Base-by-base conservation (phyloP, 1,284 basidiomycete species). In the Ustilago sp. region DNA sequence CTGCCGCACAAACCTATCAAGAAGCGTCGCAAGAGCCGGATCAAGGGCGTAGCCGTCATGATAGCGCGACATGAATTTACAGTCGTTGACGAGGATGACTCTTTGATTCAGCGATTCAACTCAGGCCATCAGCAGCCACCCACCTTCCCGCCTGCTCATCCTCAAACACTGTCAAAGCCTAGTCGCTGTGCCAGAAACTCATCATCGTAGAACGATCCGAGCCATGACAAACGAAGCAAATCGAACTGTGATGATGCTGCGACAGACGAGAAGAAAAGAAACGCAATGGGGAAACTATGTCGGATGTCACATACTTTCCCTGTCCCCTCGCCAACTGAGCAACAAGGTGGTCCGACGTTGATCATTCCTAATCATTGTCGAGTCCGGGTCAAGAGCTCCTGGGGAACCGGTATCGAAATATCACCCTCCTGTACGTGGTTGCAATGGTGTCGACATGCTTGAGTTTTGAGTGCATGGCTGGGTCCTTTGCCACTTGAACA, bases 1-100 rank as follows among this genome's bases (percentile, higher is more conserved):
- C 41, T 67, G 39, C 60, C 28, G 32, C 60, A 72, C 60, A 64
- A 55, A 15, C 58, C 65, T 15, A 32, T 61, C 50, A 66, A 67
- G 48, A 69, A 67, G 54, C 59, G 63, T 28, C 62, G 72, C 54
- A 74, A 63, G 57, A 74, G 63, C 57, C 59, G 72, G 41, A 55
- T 68, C 12, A 74, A 67, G 34, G 67, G 72, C 53, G 67, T 74
- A 4, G 67, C 72, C 12, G 60, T 74, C 31, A 65, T 69, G 63
- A 59, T 69, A 9, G 72, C 62, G 5, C 36, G 72, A 31, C 63
- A 74, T 43, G 45, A 57, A 28, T 74, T 74, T 47, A 69, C 72
- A 2, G 72, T 74, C 13, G 72, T 74, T 8, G 72, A 74, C 41
- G 72, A 74, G 41, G 72, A 74, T 32, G 67, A 74, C 43, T 74